phyloP scores from a whole-genome alignment of 305 asterid species.

The Coffea humblotiana region DNA sequence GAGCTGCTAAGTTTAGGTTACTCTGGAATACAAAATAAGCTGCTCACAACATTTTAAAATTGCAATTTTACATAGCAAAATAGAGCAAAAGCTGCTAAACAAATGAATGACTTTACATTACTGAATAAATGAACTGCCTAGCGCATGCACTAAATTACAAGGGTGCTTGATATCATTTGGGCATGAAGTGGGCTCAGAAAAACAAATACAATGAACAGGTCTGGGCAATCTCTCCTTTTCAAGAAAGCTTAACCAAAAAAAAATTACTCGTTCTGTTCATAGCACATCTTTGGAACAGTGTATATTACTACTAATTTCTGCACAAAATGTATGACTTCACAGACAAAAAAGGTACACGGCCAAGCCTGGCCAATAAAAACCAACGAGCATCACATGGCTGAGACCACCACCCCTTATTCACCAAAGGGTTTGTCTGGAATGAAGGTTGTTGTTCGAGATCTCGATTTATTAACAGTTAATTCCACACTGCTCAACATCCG shows the following conservation, averaged over 20 bases:
- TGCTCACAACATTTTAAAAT: too few species aligned
- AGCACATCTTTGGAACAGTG: not conserved
- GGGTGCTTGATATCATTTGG: not conserved
- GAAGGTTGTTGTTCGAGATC: not conserved
- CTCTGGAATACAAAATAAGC: too few species aligned
- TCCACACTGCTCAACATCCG: constrained; percentile 71
- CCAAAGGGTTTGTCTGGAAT: not conserved
- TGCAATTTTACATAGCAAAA: not conserved
- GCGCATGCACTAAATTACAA: not conserved
- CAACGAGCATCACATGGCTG: not conserved
- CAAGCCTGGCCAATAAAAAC: not conserved
- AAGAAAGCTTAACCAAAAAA: constrained; percentile 1
- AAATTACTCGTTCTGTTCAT: not conserved
- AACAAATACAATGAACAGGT: not conserved
- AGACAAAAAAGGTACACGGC: not conserved
- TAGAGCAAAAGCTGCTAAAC: not conserved
- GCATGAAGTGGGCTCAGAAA: not conserved
- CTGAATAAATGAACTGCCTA: not conserved
- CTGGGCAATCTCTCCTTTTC: not conserved
- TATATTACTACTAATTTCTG: constrained; percentile 8
- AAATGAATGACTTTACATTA: not conserved
- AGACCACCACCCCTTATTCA: not conserved
- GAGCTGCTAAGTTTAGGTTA: too few species aligned
- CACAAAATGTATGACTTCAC: constrained; percentile 7
- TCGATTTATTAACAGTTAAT: constrained; percentile 54